phyloP scores from a whole-genome alignment of 331 rosid species.

The Dryas integrifolia region DNA sequence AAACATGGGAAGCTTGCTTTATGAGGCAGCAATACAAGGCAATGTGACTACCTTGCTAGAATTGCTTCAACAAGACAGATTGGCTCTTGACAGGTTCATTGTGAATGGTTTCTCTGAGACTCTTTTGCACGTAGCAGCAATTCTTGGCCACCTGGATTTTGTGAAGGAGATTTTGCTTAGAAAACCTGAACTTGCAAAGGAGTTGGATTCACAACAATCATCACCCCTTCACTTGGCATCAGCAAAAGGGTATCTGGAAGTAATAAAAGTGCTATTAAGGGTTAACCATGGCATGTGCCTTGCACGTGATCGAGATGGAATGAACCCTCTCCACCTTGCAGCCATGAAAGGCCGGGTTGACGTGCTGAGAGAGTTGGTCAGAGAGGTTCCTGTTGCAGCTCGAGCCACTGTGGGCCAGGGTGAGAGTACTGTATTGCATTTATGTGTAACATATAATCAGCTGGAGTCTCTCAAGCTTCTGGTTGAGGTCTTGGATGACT shows the following conservation, averaged over 20 bases:
- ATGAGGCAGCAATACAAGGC: constrained; percentile 33
- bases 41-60: constrained; percentile 19
- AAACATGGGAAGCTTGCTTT: constrained; percentile 14
- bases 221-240: constrained; percentile 35
- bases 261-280: neutral
- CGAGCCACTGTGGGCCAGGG: constrained; percentile 18
- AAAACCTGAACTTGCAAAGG: constrained; percentile 32
- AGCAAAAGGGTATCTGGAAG: constrained; percentile 23
- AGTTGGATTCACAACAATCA: constrained; percentile 19
- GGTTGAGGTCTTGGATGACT: constrained; percentile 15
- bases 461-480: constrained; percentile 21
- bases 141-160: constrained; percentile 28
- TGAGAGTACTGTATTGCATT: constrained; percentile 26
- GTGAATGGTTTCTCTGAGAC: constrained; percentile 22
- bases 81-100: constrained; percentile 23
- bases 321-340: constrained; percentile 25
- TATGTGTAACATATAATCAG: constrained; percentile 31
- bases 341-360: constrained; percentile 30
- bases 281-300: constrained; percentile 20
- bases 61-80: constrained; percentile 23
- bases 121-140: constrained; percentile 35
- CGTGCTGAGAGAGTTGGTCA: constrained; percentile 25
- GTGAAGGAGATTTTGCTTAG: constrained; percentile 21
- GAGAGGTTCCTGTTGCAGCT: constrained; percentile 24
- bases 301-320: constrained; percentile 12